These are phyloP conservation scores for Brettanomyces custersianus DNA, from an alignment of 805 yeast species.

Conservation along the genomic window DNA sequence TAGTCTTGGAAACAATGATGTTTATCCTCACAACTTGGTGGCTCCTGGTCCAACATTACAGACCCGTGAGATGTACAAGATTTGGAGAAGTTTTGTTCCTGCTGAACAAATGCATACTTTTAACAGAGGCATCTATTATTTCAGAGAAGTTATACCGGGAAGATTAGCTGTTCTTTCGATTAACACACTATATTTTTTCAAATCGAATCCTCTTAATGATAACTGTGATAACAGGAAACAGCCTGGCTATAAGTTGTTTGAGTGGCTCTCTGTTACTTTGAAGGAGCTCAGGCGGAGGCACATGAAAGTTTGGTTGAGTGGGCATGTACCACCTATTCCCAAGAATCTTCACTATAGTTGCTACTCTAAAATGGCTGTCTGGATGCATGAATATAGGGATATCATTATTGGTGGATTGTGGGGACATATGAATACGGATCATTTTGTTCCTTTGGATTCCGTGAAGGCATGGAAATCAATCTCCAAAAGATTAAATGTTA, in stretches of 20 bases:
- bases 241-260: conserved; percentile 70
- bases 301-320: conserved; percentile 81
- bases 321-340: conserved; percentile 83
- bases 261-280: conserved; percentile 70
- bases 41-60: conserved; percentile 86
- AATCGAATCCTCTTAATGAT: conserved; percentile 74
- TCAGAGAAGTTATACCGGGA: conserved; percentile 71
- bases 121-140: conserved; percentile 65
- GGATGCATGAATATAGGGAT: conserved; percentile 80
- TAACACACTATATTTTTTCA: conserved; percentile 68
- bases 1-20: conserved; percentile 79
- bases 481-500: conserved; percentile 10
- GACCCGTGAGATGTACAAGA: conserved; percentile 64
- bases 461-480: conserved; percentile 54
- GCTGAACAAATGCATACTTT: conserved; percentile 69
- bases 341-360: conserved; percentile 71
- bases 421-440: conserved; percentile 90
- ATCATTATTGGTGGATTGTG: conserved; percentile 74
- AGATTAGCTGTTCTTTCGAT: conserved; percentile 71
- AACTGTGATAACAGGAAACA: conserved; percentile 63
- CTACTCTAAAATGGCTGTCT: conserved; percentile 63
- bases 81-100: conserved; percentile 71
- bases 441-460: conserved; percentile 70
- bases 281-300: conserved; percentile 63
- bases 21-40: conserved; percentile 79